Evolutionary conservation across 768 basidiomycete genomes (phyloP), one percentile per base, ranked within the genome.

Genomic region (Kwoniella dendrophila): DNA sequence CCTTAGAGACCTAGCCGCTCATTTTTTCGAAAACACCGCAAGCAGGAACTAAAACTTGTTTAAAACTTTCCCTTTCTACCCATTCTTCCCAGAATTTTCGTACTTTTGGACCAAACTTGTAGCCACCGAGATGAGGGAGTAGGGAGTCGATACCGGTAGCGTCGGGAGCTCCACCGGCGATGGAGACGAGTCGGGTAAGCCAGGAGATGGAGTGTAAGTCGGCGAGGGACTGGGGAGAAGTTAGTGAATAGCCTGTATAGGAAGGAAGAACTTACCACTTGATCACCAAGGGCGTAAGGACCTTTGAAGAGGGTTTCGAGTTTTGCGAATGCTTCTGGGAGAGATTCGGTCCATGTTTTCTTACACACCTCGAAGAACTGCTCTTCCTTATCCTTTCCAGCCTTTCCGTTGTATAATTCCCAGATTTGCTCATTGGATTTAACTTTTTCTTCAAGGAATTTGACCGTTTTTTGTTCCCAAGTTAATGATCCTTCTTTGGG

Each of bases 151-250:
- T 63, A 26, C 74, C 78, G 2, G 49, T 44, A 10, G 66, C 48
- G 29, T 63, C 76, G 0, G 69, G 74, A 26, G 75, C 75, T 0
- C 85, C 89, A 1, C 87, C 88, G 0, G 84, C 81, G 20, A 90
- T 81, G 51, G 69, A 75, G 22, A 86, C 84, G 3, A 91, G 67
- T 27, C 86, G 83, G 10, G 85, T 80, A 32, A 92, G 73, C 90
- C 90, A 94, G 27, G 85, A 86, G 8, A 85, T 86, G 20, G 92
- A 83, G 72, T 92, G 90, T 57, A 92, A 80, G 74, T 93, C 92
- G 14, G 87, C 89, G 48, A 90, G 79, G 5, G 88, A 90, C 69
- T 80, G 44, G 2, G 11, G 30, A 51, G 26, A 55, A 38, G 16
- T 12, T 16, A 56, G 7, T 29, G 2, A 52, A 2, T 36, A 6